Conservation (phyloP, 179 eudicot species). For the Corrigiola litoralis region DNA sequence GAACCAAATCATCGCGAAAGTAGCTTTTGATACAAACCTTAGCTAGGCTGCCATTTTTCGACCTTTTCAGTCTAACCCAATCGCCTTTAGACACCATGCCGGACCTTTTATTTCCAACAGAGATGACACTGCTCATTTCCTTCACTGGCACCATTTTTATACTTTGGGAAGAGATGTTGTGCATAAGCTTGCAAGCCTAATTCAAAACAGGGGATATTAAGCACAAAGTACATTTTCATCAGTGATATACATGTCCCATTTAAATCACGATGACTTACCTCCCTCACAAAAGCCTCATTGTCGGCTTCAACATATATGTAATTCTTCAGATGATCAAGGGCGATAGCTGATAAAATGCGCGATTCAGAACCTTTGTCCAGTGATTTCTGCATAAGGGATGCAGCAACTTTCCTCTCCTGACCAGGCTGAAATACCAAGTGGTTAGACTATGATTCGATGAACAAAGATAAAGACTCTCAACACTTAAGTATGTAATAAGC, state of each 20-base stretch:
- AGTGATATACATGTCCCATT: neutral
- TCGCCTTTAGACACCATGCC: conserved; percentile 61
- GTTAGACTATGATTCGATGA: neutral
- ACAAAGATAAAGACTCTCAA: neutral
- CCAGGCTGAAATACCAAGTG: conserved; percentile 64
- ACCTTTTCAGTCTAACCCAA: conserved; percentile 89
- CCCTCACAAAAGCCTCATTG: conserved; percentile 79
- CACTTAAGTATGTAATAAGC: neutral
- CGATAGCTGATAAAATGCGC: conserved; percentile 69
- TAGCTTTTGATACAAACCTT: conserved; percentile 35
- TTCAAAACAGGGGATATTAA: conserved; percentile 11
- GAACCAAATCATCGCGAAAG: neutral
- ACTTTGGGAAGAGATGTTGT: conserved; percentile 49
- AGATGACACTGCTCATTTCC: conserved; percentile 91
- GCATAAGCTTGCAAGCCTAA: conserved; percentile 87
- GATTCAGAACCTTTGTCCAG: conserved; percentile 63
- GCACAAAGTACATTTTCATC: neutral
- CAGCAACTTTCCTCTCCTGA: conserved; percentile 80
- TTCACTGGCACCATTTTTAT: conserved; percentile 75
- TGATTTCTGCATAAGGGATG: conserved; percentile 77
- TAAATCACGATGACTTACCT: conserved; percentile 42
- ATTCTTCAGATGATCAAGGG: conserved; percentile 81
- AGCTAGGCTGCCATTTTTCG: conserved; percentile 83
- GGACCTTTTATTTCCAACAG: conserved; percentile 56
- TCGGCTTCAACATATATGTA: conserved; percentile 85